Conservation (phyloP, 23 red algal species). For the Porphyridium purpureum region DNA sequence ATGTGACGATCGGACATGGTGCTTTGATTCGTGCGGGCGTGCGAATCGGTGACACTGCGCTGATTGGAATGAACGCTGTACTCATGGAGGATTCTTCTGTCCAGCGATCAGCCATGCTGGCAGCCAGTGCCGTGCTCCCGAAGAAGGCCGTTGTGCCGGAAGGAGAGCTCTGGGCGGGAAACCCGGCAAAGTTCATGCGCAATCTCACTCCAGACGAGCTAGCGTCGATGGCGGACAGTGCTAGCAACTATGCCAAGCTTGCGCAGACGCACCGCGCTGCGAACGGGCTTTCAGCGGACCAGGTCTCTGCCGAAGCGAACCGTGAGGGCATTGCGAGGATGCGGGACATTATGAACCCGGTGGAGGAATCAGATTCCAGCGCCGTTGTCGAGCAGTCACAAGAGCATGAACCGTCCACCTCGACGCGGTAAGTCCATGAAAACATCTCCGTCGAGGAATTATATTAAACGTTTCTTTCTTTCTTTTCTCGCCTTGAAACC, state of each 20-base stretch:
- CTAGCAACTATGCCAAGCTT: background rate
- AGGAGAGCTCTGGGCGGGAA: slow-evolving; percentile 12
- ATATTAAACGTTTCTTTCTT: too few relatives aligned
- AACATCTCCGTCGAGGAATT: too few relatives aligned
- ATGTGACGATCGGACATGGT: background rate
- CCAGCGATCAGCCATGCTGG: background rate
- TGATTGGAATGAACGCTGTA: background rate
- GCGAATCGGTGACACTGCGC: background rate
- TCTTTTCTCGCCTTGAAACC: too few relatives aligned
- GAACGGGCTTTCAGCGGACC: too few relatives aligned
- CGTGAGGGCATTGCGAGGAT: too few relatives aligned
- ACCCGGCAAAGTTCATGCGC: slow-evolving; percentile 9
- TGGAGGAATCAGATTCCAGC: too few relatives aligned
- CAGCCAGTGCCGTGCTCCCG: slow-evolving; percentile 2
- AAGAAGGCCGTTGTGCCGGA: background rate
- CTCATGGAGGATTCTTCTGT: background rate
- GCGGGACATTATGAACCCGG: too few relatives aligned
- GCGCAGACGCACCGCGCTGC: background rate
- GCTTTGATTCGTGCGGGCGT: background rate
- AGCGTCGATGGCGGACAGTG: background rate
- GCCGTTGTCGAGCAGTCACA: too few relatives aligned
- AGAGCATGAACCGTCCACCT: too few relatives aligned
- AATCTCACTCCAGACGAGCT: slow-evolving; percentile 7
- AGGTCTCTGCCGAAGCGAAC: too few relatives aligned
- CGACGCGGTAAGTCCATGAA: too few relatives aligned